phyloP scores from a whole-genome alignment of 2,329 filamentous ascomycete genomes.

The Berkeleyomyces rouxiae region DNA sequence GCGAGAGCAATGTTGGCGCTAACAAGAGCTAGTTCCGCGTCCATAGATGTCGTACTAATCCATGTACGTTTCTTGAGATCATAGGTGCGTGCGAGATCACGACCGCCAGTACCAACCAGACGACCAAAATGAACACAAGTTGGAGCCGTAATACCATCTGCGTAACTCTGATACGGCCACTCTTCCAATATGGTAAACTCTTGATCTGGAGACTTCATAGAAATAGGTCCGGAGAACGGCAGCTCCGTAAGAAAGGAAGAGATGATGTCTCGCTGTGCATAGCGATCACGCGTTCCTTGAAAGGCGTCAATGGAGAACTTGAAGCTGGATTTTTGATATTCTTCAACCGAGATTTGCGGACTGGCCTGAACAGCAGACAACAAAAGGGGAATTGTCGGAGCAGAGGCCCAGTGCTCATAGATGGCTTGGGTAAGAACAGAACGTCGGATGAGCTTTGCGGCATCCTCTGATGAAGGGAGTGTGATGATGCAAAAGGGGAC shows the following conservation, averaged over 20 bases:
- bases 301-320: slow-evolving; percentile 76
- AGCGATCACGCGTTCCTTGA: slow-evolving; percentile 49
- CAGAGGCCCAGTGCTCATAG: slow-evolving; percentile 77
- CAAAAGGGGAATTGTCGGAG: slow-evolving; percentile 47
- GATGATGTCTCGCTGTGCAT: slow-evolving; percentile 57
- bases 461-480: slow-evolving; percentile 47
- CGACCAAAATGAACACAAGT: slow-evolving; percentile 46
- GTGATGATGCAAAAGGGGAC: slow-evolving; percentile 72
- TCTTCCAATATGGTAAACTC: slow-evolving; percentile 73
- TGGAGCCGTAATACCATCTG: slow-evolving; percentile 33
- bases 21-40: slow-evolving; percentile 77
- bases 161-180: slow-evolving; percentile 42
- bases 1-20: slow-evolving; percentile 84
- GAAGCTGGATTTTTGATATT: slow-evolving; percentile 53
- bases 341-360: slow-evolving; percentile 15
- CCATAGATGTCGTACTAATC: slow-evolving; percentile 95
- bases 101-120: slow-evolving; percentile 46
- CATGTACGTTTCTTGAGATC: slow-evolving; percentile 88
- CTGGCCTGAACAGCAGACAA: slow-evolving; percentile 29
- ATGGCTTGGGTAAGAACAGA: slow-evolving; percentile 71
- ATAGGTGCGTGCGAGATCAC: slow-evolving; percentile 54
- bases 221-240: slow-evolving; percentile 60
- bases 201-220: slow-evolving; percentile 55
- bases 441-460: slow-evolving; percentile 50
- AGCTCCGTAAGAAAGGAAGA: slow-evolving; percentile 60